Evolutionary conservation across 495 filamentous ascomycete genomes (phyloP), one percentile per base, ranked within the genome.

Genomic region (Neurospora sp.): DNA sequence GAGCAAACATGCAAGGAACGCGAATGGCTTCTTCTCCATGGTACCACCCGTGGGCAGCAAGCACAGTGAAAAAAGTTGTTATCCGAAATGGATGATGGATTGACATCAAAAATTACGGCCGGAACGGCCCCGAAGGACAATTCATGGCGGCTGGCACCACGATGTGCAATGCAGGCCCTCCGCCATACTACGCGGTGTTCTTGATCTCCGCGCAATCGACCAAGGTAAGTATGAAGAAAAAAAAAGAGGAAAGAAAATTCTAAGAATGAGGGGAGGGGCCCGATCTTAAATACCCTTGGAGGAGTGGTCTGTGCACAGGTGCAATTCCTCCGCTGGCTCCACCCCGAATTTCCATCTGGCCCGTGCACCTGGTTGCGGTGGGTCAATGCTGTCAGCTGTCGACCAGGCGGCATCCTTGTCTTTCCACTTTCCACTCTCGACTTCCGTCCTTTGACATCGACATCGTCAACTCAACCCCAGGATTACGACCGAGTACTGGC

Each of bases 171-270:
- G 74, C 71, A 77, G 76, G 76, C 70, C 73, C 54, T 73, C 74
- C 74, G 60, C 74, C 70, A 75, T 77, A 75, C 74, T 70, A 62
- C 74, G 40, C 46, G 71, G 71, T 54, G 5, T 70, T 77, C 76
- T 40, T 77, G 76, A 77, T 75, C 76, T 72, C 71, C 71, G 39
- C 40, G 74, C 72, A 75, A 44, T 75, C 74, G 72, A 77, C 75
- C 74, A 77, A 77, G 76, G 76, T 77, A 77, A 77, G 76, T 77
- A 77, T 77, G 74, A 77, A 77, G 76, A 71, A 75, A 37, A 75
- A 75, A 77, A 76, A 74, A 27, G 69, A 75, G 54, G 54, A 62
- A 73, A 76, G 69, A 76, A 75, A 40, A 75, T 66, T 40, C 71
- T 3, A 70, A 75, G 72, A 62, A 70, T 16, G 37, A 38, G 71